Evolutionary conservation across 192 early-diverging fungal species (phyloP).

Genomic region (Linnemannia hyalina): DNA sequence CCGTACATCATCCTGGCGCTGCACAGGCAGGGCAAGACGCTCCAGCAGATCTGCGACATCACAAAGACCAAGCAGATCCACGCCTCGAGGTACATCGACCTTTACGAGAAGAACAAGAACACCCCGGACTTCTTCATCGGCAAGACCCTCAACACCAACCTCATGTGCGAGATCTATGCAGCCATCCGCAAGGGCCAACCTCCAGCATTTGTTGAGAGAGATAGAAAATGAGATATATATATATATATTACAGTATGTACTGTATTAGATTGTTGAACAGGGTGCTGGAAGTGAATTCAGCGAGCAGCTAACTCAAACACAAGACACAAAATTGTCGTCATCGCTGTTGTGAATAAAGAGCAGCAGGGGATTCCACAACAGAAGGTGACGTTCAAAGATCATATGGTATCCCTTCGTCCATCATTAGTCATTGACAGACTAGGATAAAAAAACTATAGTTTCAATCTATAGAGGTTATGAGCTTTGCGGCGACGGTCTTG

Average conservation of each 20-base stretch:
- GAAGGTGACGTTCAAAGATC: too few relatives aligned
- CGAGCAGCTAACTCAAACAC: too few relatives aligned
- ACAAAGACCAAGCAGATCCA: conserved; percentile 31
- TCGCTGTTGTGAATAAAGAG: too few relatives aligned
- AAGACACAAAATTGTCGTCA: too few relatives aligned
- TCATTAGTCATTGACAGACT: too few relatives aligned
- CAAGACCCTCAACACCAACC: conserved; percentile 36
- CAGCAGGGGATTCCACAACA: too few relatives aligned
- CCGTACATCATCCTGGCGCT: conserved; percentile 27
- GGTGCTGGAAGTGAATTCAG: too few relatives aligned
- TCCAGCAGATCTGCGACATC: conserved; percentile 29
- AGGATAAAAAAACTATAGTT: too few relatives aligned
- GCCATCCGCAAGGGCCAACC: conserved; percentile 24
- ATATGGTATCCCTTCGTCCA: too few relatives aligned
- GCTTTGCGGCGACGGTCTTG: too few relatives aligned
- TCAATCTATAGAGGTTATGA: too few relatives aligned
- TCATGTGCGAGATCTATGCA: conserved; percentile 33
- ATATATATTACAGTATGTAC: not conserved
- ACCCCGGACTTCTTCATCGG: conserved; percentile 28
- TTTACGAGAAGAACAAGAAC: conserved; percentile 32
- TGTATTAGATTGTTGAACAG: not conserved
- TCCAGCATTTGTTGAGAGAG: conserved; percentile 19
- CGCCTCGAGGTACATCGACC: conserved; percentile 24
- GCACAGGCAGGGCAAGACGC: conserved; percentile 30
- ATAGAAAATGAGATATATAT: conserved; percentile 6